These are phyloP conservation scores for Mycogone perniciosa DNA, from an alignment of 2,329 filamentous ascomycete genomes.

Conservation along the genomic window DNA sequence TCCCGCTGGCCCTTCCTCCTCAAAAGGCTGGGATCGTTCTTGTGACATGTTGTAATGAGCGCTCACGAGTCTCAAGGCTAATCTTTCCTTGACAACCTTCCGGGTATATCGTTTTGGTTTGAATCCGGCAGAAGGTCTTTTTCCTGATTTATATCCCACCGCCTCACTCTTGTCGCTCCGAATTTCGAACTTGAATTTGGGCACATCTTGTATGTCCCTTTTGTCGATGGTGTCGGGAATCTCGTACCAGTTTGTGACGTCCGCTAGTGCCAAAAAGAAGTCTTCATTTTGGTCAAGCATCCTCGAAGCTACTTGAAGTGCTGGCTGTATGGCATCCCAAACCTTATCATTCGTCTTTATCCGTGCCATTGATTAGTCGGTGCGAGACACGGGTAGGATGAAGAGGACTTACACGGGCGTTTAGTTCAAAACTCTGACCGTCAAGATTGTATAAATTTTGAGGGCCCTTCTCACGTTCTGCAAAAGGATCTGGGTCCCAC, in stretches of 20 bases:
- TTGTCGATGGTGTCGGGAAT: conserved; percentile 12
- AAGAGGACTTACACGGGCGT: not conserved
- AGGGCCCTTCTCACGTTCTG: not conserved
- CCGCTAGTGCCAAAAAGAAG: conserved; percentile 18
- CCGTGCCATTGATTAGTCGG: not conserved
- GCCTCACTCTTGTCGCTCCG: not conserved
- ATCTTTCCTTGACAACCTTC: not conserved
- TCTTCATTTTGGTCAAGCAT: conserved; percentile 17
- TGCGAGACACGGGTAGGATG: not conserved
- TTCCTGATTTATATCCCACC: not conserved
- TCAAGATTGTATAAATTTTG: not conserved
- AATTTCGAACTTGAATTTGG: not conserved
- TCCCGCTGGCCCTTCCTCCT: too few species aligned
- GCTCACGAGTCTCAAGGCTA: conserved; percentile 1
- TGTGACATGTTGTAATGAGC: not conserved
- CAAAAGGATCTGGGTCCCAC: conserved; percentile 5
- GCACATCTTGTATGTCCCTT: not conserved
- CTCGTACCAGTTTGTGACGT: conserved; percentile 20
- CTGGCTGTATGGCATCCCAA: conserved; percentile 24
- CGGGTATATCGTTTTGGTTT: not conserved
- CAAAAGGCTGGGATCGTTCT: not conserved
- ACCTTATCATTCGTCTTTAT: conserved; percentile 20
- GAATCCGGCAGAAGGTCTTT: not conserved
- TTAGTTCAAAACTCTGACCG: not conserved
- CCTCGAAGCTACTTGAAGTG: conserved; percentile 21